Evolutionary conservation across 1,284 basidiomycete genomes (phyloP), one percentile per base, ranked within the genome.

Genomic region (Ceratobasidium sp.): DNA sequence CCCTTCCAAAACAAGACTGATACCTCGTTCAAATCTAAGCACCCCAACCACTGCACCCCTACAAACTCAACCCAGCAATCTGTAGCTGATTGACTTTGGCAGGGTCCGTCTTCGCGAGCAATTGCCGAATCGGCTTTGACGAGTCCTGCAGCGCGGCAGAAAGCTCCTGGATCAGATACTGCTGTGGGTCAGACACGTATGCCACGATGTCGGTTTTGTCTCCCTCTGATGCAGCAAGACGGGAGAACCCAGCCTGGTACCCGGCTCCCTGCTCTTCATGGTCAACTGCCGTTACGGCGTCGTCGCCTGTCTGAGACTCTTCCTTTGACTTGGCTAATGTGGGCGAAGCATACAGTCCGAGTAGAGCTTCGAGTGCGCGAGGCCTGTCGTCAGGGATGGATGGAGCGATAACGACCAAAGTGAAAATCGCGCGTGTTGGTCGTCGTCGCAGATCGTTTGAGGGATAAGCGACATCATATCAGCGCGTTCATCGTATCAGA

Each of bases 181-280:
- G 30, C 35, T 52, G 32, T 16, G 64, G 50, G 32, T 67, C 50
- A 5, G 30, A 38, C 35, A 85, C 79, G 23, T 80, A 78, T 5
- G 78, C 78, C 26, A 83, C 81, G 0, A 84, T 82, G 75, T 86
- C 84, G 32, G 79, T 77, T 13, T 77, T 77, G 0, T 77, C 76
- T 30, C 79, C 78, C 77, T 85, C 83, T 18, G 92, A 91, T 0
- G 97, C 94, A 0, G 94, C 95, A 11, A 99, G 87, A 57, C 92
- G 88, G 69, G 95, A 96, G 83, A 97, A 99, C 1, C 92, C 91
- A 0, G 93, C 93, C 80, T 99, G 97, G 83, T 98, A 99, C 0
- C 95, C 94, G 3, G 91, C 89, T 8, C 91, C 86, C 79, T 92
- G 91, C 79, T 94, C 97, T 79, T 98, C 96, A 76, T 89, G 90